Evolutionary conservation across 2,329 filamentous ascomycete species (phyloP), one percentile per base, ranked within the genome.

Genomic region (Neofusicoccum ribis): DNA sequence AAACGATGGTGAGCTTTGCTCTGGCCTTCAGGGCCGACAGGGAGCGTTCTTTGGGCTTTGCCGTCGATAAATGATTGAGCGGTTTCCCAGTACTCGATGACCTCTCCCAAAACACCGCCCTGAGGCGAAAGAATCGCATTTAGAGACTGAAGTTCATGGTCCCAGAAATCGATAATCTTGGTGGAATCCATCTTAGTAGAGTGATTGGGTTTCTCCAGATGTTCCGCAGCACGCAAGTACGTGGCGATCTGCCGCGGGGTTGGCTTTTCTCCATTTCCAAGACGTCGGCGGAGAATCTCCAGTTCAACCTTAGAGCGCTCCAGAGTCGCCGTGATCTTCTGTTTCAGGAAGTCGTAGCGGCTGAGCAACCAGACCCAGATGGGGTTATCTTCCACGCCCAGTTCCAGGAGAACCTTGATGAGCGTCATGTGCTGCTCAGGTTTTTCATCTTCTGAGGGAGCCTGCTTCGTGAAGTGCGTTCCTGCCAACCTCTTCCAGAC

Each of bases 301-400:
- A 98, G 93, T 77, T 99, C 94, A 17, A 96, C 88, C 74, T 91
- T 91, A 61, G 91, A 89, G n/a, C 93, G 88, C 68, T 98, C 93
- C 61, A 92, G 92, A 14, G 89, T 90, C 0, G 86, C 83, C 47
- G 88, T 86, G 62, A 98, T 94, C 74, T 91, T 96, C 69, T 88
- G 88, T 77, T 95, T 97, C 64, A 99, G 83, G 72, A 93, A 89
- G 69, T 97, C 92, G 73, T 93, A 96, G 51, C 92, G 89, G 72
- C 92, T 97, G 64, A 94, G 82, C 31, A 99, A 86, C 93, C 95
- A 99, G 11, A 96, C 86, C 91, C 92, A 97, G 68, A 99, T 96
- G 1, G 95, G 95, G 71, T 96, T 99, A 66, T 98, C 93, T 9
- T 96, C 91, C 2, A 97, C 93, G 6, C 95, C 96, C 20, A 99